Evolutionary conservation across 2,329 filamentous ascomycete genomes (phyloP).

Genomic region (Sporothrix brunneoviolacea): DNA sequence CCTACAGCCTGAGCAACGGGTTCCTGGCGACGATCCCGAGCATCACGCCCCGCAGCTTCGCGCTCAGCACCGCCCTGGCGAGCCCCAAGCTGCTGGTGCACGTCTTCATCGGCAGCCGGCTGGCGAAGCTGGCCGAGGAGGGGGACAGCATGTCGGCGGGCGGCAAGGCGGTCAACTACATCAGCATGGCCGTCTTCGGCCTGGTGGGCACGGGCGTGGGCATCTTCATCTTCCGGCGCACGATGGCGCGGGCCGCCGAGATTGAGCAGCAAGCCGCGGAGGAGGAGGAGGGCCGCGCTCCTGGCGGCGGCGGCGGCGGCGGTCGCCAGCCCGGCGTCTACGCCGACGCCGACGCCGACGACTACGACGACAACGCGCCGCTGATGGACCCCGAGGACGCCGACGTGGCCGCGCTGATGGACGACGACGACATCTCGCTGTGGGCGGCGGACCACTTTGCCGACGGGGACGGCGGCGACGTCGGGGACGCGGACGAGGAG

Average conservation of each 20-base stretch:
- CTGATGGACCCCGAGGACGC: conserved; percentile 34
- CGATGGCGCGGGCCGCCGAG: conserved; percentile 56
- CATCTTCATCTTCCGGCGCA: conserved; percentile 73
- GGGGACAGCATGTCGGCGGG: conserved; percentile 74
- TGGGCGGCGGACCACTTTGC: conserved; percentile 42
- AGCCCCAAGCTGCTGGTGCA: conserved; percentile 85
- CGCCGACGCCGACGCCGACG: conserved; percentile 37
- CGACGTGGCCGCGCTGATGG: conserved; percentile 48
- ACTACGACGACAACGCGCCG: conserved; percentile 20
- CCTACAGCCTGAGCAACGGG: conserved; percentile 89
- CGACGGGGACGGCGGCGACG: conserved; percentile 19
- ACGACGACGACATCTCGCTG: conserved; percentile 52
- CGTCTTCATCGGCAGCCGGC: conserved; percentile 80
- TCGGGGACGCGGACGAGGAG: background rate
- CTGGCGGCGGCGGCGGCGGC: conserved; percentile 20
- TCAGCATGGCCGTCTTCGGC: conserved; percentile 67
- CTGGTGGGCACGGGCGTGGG: conserved; percentile 69
- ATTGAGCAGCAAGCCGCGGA: conserved; percentile 44
- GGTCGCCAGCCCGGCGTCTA: background rate
- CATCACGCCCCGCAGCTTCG: conserved; percentile 69
- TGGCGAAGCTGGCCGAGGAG: conserved; percentile 76
- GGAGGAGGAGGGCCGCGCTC: conserved; percentile 28
- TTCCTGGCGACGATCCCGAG: conserved; percentile 91
- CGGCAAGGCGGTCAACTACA: conserved; percentile 77
- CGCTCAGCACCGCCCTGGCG: conserved; percentile 72